Evolutionary conservation across 192 early-diverging fungal genomes (phyloP).

Genomic region (Umbelopsis sp.): DNA sequence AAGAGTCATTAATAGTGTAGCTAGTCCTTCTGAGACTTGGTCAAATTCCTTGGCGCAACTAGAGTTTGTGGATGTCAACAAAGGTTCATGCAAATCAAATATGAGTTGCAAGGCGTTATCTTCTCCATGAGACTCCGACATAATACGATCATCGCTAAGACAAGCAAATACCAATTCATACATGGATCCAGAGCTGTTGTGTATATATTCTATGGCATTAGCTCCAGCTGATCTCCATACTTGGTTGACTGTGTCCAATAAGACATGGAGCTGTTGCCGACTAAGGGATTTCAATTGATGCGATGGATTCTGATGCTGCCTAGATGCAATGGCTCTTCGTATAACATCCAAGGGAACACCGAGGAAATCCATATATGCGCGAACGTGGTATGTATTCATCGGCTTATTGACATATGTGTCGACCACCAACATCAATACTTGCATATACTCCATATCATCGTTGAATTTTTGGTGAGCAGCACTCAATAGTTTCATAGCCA

Average conservation of each 20-base stretch:
- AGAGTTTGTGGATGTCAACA: not conserved
- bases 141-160: not conserved
- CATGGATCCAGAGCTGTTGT: not conserved
- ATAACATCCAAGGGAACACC: conserved; percentile 2
- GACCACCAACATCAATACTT: not conserved
- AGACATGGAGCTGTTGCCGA: not conserved
- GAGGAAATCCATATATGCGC: conserved; percentile 3
- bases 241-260: not conserved
- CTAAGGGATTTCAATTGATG: not conserved
- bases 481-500: not conserved
- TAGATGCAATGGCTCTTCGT: not conserved
- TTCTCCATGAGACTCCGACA: not conserved
- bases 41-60: conserved; percentile 1
- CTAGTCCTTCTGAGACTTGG: not conserved
- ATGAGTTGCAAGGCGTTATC: not conserved
- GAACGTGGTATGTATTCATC: conserved; percentile 7
- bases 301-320: not conserved
- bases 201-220: not conserved
- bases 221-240: not conserved
- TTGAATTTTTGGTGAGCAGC: not conserved
- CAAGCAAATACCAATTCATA: conserved; percentile 1
- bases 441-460: not conserved
- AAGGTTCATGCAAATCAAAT: not conserved
- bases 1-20: not conserved
- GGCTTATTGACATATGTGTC: not conserved